Evolutionary conservation across 163 green algal genomes (phyloP).

Genomic region (Chloromonas sp.): DNA sequence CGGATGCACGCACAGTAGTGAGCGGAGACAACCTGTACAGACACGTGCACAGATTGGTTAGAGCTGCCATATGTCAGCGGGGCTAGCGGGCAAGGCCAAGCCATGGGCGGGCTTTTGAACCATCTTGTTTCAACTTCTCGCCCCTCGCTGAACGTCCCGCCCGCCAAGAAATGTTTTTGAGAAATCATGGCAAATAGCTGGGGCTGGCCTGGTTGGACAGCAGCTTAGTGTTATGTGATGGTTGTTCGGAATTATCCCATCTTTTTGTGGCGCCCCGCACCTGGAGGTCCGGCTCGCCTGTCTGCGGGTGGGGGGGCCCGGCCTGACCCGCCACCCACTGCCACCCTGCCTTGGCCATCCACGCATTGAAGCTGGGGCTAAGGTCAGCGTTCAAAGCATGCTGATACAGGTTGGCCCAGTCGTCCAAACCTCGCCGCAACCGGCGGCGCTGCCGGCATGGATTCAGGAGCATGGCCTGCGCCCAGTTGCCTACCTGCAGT

Average conservation of each 20-base stretch:
- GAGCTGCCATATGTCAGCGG: too few species aligned
- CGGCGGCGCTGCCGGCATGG: conserved; percentile 55
- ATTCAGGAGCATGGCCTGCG: conserved; percentile 69
- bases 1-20: neutral
- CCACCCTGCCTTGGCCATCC: conserved; percentile 23
- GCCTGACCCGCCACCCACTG: conserved; percentile 11
- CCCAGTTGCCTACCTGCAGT: conserved; percentile 41
- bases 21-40: neutral
- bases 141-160: too few species aligned
- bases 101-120: too few species aligned
- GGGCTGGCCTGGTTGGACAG: too few species aligned
- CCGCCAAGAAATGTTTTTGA: too few species aligned
- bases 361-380: conserved; percentile 18
- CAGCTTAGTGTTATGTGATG: too few species aligned
- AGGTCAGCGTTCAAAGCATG: conserved; percentile 61
- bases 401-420: conserved; percentile 72
- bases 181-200: too few species aligned
- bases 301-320: neutral
- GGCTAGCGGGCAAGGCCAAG: too few species aligned
- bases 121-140: neutral
- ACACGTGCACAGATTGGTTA: neutral
- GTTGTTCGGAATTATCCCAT: too few species aligned
- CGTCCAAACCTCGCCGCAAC: conserved; percentile 57
- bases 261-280: conserved; percentile 3
- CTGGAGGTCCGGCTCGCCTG: conserved; percentile 3